Percentiles rank a stretch among this genome's conserved stretches.
These are phyloP conservation scores for Aegilops tauschii DNA, from an alignment of 176 grass and related monocot species.

Conservation along the genomic window DNA sequence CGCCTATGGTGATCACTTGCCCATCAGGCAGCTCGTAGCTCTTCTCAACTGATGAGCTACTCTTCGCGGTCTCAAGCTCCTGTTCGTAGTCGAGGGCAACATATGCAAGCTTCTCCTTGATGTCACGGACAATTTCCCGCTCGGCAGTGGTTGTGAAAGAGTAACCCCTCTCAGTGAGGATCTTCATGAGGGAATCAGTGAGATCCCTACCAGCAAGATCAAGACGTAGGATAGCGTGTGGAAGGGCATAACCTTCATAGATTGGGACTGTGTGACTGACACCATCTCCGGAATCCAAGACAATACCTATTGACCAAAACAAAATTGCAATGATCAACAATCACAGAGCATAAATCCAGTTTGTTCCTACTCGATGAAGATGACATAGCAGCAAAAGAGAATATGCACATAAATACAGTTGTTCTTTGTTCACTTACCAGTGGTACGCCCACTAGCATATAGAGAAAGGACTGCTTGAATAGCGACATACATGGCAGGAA, in stretches of 20 bases:
- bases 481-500: conserved; percentile 87
- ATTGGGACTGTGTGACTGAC: conserved; percentile 89
- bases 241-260: conserved; percentile 84
- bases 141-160: conserved; percentile 86
- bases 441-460: conserved; percentile 85
- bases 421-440: conserved; percentile 53
- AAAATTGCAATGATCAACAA: conserved; percentile 23
- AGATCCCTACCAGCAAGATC: conserved; percentile 88
- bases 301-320: conserved; percentile 53
- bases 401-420: neutral
- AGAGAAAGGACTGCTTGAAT: conserved; percentile 86
- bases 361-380: neutral
- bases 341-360: neutral
- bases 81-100: conserved; percentile 78
- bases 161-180: conserved; percentile 86
- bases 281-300: conserved; percentile 86
- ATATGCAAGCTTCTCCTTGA: conserved; percentile 91
- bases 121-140: conserved; percentile 94
- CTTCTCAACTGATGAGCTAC: conserved; percentile 71
- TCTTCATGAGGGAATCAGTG: conserved; percentile 90
- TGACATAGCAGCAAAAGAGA: neutral
- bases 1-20: conserved; percentile 79
- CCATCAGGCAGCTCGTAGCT: conserved; percentile 86
- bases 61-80: conserved; percentile 76
- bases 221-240: conserved; percentile 85